phyloP scores from a whole-genome alignment of 768 basidiomycete genomes.

The Phanerochaete carnosa region DNA sequence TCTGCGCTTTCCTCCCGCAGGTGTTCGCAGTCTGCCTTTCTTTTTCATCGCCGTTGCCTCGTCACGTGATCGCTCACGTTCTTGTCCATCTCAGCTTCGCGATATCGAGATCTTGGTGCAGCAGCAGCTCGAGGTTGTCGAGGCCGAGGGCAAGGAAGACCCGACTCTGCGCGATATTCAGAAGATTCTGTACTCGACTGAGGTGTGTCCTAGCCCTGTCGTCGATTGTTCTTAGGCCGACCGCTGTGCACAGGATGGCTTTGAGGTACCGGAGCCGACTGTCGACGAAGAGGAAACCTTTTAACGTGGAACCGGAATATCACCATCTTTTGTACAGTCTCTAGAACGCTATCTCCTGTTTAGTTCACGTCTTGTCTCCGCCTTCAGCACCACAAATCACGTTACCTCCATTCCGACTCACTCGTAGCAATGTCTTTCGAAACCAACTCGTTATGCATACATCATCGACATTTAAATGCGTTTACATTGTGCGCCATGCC shows the following conservation, averaged over 20 bases:
- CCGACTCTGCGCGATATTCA: conserved; percentile 74
- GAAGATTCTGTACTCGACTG: conserved; percentile 91
- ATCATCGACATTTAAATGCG: background rate
- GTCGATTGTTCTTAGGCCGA: background rate
- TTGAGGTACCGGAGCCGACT: conserved; percentile 77
- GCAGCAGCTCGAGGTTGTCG: conserved; percentile 63
- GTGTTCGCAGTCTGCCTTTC: background rate
- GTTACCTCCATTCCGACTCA: background rate
- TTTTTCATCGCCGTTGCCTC: background rate
- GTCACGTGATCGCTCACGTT: conserved; percentile 11
- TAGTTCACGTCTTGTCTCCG: background rate
- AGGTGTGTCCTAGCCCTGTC: conserved; percentile 49
- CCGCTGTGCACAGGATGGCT: conserved; percentile 65
- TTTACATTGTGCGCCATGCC: no score
- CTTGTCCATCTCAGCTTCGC: conserved; percentile 65
- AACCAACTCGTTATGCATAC: background rate
- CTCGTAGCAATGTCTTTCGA: background rate
- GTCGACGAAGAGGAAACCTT: conserved; percentile 85
- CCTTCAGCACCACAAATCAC: background rate
- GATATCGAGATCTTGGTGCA: conserved; percentile 96
- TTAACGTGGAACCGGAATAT: conserved; percentile 25
- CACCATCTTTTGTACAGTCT: background rate
- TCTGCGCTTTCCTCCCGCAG: no score
- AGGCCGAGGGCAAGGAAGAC: conserved; percentile 55
- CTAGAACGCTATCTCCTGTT: background rate